A percentile compares a stretch with the other conserved stretches of the same genome.
These are phyloP conservation scores for Lipomyces yamanashiensis DNA, from an alignment of 805 yeast genomes.

Conservation along the genomic window DNA sequence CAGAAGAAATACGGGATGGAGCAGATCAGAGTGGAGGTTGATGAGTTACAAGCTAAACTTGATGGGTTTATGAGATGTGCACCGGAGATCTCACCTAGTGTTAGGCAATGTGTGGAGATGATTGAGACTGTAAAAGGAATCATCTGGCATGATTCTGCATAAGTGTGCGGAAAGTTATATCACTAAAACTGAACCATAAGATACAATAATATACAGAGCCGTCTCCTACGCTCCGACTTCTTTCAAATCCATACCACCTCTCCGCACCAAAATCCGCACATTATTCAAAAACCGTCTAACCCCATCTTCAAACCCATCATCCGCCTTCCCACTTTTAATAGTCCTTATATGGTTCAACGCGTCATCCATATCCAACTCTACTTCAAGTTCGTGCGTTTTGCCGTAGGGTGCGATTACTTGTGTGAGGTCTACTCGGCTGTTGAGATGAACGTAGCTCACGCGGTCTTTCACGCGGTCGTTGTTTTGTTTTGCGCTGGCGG, in stretches of 20 bases:
- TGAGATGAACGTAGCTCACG: slow-evolving; percentile 19
- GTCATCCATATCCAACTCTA: slow-evolving; percentile 30
- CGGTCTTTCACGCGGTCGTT: slow-evolving; percentile 29
- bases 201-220: not conserved
- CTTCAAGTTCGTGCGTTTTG: slow-evolving; percentile 30
- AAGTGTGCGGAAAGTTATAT: not conserved
- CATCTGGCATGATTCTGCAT: not conserved
- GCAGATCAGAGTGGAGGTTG: not conserved
- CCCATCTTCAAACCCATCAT: slow-evolving; percentile 26
- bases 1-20: slow-evolving; percentile 17
- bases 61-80: slow-evolving; percentile 10
- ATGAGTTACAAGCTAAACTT: not conserved
- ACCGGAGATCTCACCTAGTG: slow-evolving; percentile 7
- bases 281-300: slow-evolving; percentile 29
- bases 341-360: slow-evolving; percentile 13
- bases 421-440: slow-evolving; percentile 32
- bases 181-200: not conserved
- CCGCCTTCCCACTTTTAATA: slow-evolving; percentile 14
- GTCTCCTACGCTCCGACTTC: not conserved
- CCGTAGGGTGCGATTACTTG: slow-evolving; percentile 18
- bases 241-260: slow-evolving; percentile 31
- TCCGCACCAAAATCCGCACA: slow-evolving; percentile 33
- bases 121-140: not conserved
- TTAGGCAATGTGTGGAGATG: slow-evolving; percentile 1
- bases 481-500: not conserved